A percentile compares a stretch with the other conserved stretches of the same genome.
Conservation (phyloP, 768 basidiomycete species). For the Pholiota molesta region DNA sequence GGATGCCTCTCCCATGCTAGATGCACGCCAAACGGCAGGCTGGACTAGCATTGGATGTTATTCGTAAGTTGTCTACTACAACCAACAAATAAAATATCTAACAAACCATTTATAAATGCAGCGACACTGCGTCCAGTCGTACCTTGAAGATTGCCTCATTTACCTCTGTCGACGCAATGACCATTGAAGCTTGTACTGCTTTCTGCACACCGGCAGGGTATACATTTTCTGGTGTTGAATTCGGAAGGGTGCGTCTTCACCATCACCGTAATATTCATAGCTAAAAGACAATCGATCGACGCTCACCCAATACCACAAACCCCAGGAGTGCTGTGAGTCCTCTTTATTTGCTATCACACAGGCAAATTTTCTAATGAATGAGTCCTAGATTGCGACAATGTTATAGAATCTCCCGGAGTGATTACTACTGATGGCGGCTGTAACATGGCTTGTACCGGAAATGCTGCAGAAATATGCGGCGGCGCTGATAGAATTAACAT, state of each 20-base stretch:
- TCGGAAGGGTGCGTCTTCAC: constrained; percentile 11
- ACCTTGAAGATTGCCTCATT: constrained; percentile 50
- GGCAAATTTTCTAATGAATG: neutral
- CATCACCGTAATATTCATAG: too few species aligned
- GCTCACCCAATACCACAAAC: too few species aligned
- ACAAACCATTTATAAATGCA: constrained; percentile 23
- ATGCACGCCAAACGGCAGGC: neutral
- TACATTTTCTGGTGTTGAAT: constrained; percentile 60
- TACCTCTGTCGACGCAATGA: constrained; percentile 58
- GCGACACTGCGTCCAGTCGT: constrained; percentile 57
- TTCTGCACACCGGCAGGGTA: constrained; percentile 49
- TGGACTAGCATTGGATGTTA: constrained; percentile 6
- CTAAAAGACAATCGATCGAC: neutral
- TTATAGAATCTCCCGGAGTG: constrained; percentile 38
- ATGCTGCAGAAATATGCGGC: constrained; percentile 59
- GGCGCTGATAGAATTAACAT: constrained; percentile 38
- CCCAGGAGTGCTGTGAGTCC: constrained; percentile 27
- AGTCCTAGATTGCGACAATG: constrained; percentile 61
- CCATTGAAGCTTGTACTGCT: constrained; percentile 48
- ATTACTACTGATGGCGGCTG: constrained; percentile 46
- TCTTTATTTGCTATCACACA: neutral
- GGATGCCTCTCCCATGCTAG: neutral
- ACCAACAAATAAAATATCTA: neutral
- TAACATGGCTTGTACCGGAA: constrained; percentile 61
- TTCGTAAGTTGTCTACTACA: neutral